These are phyloP conservation scores for Stephanodiscus minutulus DNA, from an alignment of 108 stramenopile species.

Conservation along the genomic window DNA sequence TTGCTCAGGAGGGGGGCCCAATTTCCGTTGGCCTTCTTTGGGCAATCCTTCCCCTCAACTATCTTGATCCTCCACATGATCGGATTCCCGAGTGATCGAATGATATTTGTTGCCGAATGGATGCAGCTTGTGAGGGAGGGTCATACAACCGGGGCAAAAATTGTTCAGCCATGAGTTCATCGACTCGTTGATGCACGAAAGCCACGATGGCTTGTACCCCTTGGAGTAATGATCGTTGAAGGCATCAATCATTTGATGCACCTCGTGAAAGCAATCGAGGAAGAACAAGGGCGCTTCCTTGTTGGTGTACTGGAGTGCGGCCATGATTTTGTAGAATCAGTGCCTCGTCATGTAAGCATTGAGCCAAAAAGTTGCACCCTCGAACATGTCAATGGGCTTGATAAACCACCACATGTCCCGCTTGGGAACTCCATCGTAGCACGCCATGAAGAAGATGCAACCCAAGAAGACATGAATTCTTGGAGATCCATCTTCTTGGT, in stretches of 20 bases:
- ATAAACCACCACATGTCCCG: slow-evolving; percentile 17
- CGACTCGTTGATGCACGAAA: no score
- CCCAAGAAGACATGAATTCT: slow-evolving; percentile 9
- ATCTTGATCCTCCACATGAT: no score
- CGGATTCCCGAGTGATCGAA: no score
- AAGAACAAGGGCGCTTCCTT: neutral
- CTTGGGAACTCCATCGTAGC: slow-evolving; percentile 4
- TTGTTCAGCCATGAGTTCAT: no score
- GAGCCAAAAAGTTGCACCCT: slow-evolving; percentile 13
- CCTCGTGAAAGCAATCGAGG: slow-evolving; percentile 28
- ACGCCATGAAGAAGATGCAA: slow-evolving; percentile 32
- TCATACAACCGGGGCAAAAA: no score
- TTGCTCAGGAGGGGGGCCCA: no score
- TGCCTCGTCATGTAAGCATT: slow-evolving; percentile 13
- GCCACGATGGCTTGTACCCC: no score
- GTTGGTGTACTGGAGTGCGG: slow-evolving; percentile 3
- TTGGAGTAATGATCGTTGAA: no score
- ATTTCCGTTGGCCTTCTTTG: no score
- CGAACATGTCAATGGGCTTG: slow-evolving; percentile 1
- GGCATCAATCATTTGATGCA: slow-evolving; percentile 29
- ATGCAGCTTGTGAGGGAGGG: no score
- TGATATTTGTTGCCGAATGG: no score
- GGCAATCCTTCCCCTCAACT: no score
- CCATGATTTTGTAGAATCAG: slow-evolving; percentile 9
- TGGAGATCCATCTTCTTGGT: slow-evolving; percentile 6